Conservation (phyloP, 371 early-diverging fungal genomes). For the Apophysomyces ossiformis region DNA sequence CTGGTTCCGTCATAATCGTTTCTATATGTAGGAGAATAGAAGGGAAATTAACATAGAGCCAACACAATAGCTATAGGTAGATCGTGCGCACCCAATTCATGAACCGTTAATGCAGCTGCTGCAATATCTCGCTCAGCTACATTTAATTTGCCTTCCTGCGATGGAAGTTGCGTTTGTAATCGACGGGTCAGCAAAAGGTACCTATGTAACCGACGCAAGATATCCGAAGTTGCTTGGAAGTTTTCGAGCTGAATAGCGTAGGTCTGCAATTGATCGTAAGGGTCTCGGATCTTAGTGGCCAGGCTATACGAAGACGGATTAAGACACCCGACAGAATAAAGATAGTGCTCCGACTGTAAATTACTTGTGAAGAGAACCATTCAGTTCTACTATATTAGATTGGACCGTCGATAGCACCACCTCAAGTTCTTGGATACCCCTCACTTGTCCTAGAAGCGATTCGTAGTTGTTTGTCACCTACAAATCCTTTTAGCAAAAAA, state of each 20-base stretch:
- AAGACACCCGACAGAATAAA: neutral
- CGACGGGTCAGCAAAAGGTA: slow-evolving; percentile 67
- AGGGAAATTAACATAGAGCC: neutral
- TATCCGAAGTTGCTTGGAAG: slow-evolving; percentile 65
- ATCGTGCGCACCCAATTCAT: slow-evolving; percentile 48
- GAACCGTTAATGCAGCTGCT: slow-evolving; percentile 61
- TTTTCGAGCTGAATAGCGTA: slow-evolving; percentile 68
- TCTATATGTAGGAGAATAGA: slow-evolving; percentile 28
- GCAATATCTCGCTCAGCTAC: slow-evolving; percentile 58
- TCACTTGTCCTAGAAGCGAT: slow-evolving; percentile 71
- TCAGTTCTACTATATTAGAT: slow-evolving; percentile 58
- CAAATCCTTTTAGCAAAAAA: neutral
- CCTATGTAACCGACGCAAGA: slow-evolving; percentile 67
- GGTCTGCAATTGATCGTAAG: slow-evolving; percentile 62
- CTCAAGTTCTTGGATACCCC: slow-evolving; percentile 70
- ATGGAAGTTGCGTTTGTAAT: slow-evolving; percentile 63
- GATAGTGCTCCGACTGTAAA: neutral
- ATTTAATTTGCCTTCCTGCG: slow-evolving; percentile 4
- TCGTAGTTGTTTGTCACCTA: slow-evolving; percentile 78
- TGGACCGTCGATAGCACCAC: slow-evolving; percentile 59
- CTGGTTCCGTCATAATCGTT: slow-evolving; percentile 59
- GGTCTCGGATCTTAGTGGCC: slow-evolving; percentile 61
- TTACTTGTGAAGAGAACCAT: slow-evolving; percentile 64
- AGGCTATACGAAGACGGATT: slow-evolving; percentile 38
- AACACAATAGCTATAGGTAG: neutral